These are phyloP conservation scores for Pichia californica DNA, from an alignment of 805 yeast genomes.

Conservation along the genomic window DNA sequence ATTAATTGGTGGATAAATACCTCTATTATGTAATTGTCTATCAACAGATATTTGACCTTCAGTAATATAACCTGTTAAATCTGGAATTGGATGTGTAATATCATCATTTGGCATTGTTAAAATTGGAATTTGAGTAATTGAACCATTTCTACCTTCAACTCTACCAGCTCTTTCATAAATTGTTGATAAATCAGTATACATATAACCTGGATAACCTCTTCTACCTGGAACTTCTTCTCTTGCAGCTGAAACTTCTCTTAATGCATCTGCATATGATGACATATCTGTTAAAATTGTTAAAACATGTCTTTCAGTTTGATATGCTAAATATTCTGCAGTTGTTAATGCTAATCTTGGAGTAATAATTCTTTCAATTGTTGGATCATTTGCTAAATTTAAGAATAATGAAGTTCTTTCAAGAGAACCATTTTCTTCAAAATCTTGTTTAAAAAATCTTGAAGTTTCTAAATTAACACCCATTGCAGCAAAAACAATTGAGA, in stretches of 20 bases:
- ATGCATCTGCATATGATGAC: conserved; percentile 99
- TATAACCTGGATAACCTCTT: conserved; percentile 99
- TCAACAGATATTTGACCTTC: conserved; percentile 98
- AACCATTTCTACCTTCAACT: conserved; percentile 99
- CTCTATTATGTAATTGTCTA: conserved; percentile 93
- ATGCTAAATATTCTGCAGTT: conserved; percentile 97
- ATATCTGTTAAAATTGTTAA: conserved; percentile 96
- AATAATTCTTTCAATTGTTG: conserved; percentile 98
- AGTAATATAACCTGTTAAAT: conserved; percentile 98
- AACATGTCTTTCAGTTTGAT: conserved; percentile 98
- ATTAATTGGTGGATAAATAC: conserved; percentile 98
- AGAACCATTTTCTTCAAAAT: conserved; percentile 98
- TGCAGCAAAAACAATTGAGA: conserved; percentile 98
- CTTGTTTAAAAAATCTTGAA: conserved; percentile 97
- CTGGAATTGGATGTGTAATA: conserved; percentile 99
- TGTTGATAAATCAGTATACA: conserved; percentile 99
- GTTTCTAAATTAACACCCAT: conserved; percentile 99
- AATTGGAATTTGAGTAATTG: conserved; percentile 97
- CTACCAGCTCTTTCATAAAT: conserved; percentile 99
- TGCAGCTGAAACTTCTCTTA: conserved; percentile 99
- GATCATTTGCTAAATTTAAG: conserved; percentile 97
- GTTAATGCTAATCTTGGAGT: conserved; percentile 98
- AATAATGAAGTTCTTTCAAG: conserved; percentile 95
- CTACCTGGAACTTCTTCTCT: conserved; percentile 99
- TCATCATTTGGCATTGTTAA: conserved; percentile 99